Evolutionary conservation across 306 rosid species (phyloP).

Genomic region (Ziziphus jujuba): DNA sequence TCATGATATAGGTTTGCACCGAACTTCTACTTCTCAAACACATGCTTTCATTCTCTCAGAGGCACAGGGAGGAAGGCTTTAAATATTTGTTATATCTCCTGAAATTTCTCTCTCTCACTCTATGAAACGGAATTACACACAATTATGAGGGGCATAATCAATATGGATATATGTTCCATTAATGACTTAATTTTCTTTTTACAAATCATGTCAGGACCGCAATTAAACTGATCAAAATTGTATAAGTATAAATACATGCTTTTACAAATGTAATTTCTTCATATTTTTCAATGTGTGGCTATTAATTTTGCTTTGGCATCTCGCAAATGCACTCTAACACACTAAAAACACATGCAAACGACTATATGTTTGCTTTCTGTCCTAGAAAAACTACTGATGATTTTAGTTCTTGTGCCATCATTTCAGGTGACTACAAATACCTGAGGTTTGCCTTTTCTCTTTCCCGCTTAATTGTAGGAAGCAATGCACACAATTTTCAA

Average conservation of each 20-base stretch:
- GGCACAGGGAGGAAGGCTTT: too few relatives aligned
- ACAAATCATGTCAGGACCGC: too few relatives aligned
- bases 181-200: too few relatives aligned
- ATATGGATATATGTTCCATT: too few relatives aligned
- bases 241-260: too few relatives aligned
- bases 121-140: too few relatives aligned
- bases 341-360: neutral
- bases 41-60: too few relatives aligned
- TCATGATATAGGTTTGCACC: constrained; percentile 68
- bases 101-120: too few relatives aligned
- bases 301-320: neutral
- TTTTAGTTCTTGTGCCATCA: constrained; percentile 2
- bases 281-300: neutral
- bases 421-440: constrained; percentile 84
- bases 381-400: constrained; percentile 14
- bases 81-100: too few relatives aligned
- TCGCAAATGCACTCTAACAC: neutral
- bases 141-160: too few relatives aligned
- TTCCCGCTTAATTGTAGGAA: constrained; percentile 16
- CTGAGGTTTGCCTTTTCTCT: constrained; percentile 51
- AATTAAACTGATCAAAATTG: too few relatives aligned
- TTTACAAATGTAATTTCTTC: too few relatives aligned
- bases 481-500: neutral
- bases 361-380: neutral
- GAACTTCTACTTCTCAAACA: neutral